A percentile compares a stretch with the other conserved stretches of the same genome.
These are phyloP conservation scores for Saturnispora sekii DNA, from an alignment of 805 yeast species.

Conservation along the genomic window DNA sequence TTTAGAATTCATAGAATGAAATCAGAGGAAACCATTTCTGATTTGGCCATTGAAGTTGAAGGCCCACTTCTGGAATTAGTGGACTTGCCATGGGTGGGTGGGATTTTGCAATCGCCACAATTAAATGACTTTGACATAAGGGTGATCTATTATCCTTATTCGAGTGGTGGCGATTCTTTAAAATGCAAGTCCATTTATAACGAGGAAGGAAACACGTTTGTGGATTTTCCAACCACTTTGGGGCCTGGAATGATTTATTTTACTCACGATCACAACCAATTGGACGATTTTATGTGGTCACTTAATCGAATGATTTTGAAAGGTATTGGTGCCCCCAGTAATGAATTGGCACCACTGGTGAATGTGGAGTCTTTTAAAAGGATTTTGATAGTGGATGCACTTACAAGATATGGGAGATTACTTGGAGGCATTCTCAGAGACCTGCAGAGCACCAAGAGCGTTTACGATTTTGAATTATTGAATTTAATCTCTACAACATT, in stretches of 20 bases:
- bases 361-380: slow-evolving; percentile 19
- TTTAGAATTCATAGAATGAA: neutral
- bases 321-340: slow-evolving; percentile 15
- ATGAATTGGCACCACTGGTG: slow-evolving; percentile 17
- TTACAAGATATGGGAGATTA: slow-evolving; percentile 5
- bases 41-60: neutral
- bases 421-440: neutral
- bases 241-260: slow-evolving; percentile 24
- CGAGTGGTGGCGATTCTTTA: slow-evolving; percentile 15
- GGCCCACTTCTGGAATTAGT: slow-evolving; percentile 19
- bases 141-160: slow-evolving; percentile 21
- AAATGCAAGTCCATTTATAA: slow-evolving; percentile 13
- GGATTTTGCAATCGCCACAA: neutral
- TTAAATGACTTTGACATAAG: slow-evolving; percentile 4
- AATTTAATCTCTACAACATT: slow-evolving; percentile 7
- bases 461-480: neutral
- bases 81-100: slow-evolving; percentile 17
- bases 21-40: too few species aligned
- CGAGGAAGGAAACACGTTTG: slow-evolving; percentile 14
- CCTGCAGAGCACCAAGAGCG: neutral
- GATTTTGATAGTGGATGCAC: slow-evolving; percentile 8
- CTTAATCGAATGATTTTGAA: slow-evolving; percentile 18
- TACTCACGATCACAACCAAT: slow-evolving; percentile 10
- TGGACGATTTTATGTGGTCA: slow-evolving; percentile 20
- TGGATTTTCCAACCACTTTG: slow-evolving; percentile 8